A percentile compares a stretch with the other conserved stretches of the same genome.
Conservation (phyloP, 768 basidiomycete species). For the Tulasnella calospora region DNA sequence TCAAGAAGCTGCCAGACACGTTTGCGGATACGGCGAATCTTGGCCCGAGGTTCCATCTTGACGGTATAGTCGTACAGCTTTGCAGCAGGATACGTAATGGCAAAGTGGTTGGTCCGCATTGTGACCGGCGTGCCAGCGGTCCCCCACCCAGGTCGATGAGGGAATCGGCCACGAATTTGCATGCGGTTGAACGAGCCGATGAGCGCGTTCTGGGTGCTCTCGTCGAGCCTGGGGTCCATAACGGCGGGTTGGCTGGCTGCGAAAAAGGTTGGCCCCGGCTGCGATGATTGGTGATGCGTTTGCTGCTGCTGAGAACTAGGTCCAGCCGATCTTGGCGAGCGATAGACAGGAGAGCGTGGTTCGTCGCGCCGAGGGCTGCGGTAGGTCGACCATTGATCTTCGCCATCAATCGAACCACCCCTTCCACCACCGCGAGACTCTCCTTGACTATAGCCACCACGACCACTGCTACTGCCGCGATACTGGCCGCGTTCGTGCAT, state of each 20-base stretch:
- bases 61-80: constrained; percentile 51
- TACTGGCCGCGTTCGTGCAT: not conserved
- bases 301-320: not conserved
- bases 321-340: not conserved
- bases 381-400: not conserved
- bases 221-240: constrained; percentile 50
- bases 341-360: not conserved
- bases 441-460: not conserved
- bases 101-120: constrained; percentile 61
- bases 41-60: constrained; percentile 36
- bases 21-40: constrained; percentile 40
- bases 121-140: constrained; percentile 46
- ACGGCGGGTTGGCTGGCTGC: constrained; percentile 38
- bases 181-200: constrained; percentile 39
- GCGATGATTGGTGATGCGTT: not conserved
- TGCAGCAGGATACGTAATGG: constrained; percentile 45
- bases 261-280: not conserved
- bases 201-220: constrained; percentile 43
- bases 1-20: constrained; percentile 58
- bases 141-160: constrained; percentile 56
- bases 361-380: not conserved
- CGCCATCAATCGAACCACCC: not conserved
- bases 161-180: constrained; percentile 38
- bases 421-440: not conserved
- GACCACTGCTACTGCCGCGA: not conserved